These are phyloP conservation scores for Helichrysum umbraculigerum DNA, from an alignment of 129 eudicot genomes.

Conservation along the genomic window DNA sequence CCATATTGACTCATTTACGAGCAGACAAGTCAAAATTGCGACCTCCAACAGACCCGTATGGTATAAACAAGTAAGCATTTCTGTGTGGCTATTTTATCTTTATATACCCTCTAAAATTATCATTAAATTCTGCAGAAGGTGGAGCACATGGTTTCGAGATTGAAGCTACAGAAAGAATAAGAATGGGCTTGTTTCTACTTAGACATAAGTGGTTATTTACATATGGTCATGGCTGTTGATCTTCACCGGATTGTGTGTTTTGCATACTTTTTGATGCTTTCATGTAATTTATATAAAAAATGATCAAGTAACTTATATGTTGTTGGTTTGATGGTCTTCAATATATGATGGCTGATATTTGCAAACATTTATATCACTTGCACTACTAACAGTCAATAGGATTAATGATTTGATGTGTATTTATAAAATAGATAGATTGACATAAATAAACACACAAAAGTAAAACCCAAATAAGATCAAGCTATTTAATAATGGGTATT, in stretches of 20 bases:
- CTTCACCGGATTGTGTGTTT: not conserved
- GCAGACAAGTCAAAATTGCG: not conserved
- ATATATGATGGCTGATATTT: not conserved
- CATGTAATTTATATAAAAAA: not conserved
- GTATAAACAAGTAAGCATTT: not conserved
- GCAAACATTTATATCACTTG: not conserved
- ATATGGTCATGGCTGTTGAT: not conserved
- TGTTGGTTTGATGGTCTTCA: slow-evolving; percentile 12
- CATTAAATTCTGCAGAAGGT: slow-evolving; percentile 47
- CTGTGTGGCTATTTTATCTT: not conserved
- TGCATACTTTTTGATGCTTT: slow-evolving; percentile 6
- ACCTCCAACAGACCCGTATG: not conserved
- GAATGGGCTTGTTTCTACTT: not conserved
- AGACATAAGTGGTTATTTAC: slow-evolving; percentile 1
- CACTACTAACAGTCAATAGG: no score
- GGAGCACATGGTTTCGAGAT: slow-evolving; percentile 81
- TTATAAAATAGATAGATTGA: no score
- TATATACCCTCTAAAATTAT: not conserved
- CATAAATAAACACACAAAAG: no score
- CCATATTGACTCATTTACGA: not conserved
- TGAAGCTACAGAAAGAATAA: slow-evolving; percentile 36
- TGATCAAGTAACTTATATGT: not conserved
- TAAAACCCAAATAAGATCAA: no score
- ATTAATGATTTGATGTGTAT: no score
- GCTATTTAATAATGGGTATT: no score